Evolutionary conservation across 2,329 filamentous ascomycete genomes (phyloP).

Genomic region (Calonectria fujianensis): DNA sequence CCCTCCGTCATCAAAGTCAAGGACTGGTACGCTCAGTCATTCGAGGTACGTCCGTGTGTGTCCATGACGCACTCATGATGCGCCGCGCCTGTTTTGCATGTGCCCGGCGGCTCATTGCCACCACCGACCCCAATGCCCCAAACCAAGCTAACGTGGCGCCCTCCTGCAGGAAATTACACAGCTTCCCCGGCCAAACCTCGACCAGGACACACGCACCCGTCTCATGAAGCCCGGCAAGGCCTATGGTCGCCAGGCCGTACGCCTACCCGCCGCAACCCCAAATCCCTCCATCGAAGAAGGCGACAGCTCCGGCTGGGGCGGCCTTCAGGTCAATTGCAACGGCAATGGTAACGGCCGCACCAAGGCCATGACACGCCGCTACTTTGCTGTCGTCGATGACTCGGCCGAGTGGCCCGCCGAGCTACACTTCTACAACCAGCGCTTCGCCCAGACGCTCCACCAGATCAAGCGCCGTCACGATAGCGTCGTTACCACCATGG

Average conservation of each 20-base stretch:
- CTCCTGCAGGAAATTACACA: constrained; percentile 89
- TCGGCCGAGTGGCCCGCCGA: constrained; percentile 93
- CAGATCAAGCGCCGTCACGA: constrained; percentile 97
- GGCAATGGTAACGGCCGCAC: constrained; percentile 66
- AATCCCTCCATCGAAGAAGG: constrained; percentile 93
- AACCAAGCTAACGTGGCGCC: constrained; percentile 39
- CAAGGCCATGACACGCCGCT: constrained; percentile 74
- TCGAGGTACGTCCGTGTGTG: constrained; percentile 80
- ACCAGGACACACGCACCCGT: constrained; percentile 84
- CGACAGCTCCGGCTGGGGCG: constrained; percentile 81
- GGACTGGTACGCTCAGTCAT: constrained; percentile 99
- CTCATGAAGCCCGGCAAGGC: constrained; percentile 81
- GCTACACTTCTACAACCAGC: constrained; percentile 93
- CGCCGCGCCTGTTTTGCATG: constrained; percentile 26
- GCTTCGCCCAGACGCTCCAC: constrained; percentile 91
- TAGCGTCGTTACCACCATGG: constrained; percentile 97
- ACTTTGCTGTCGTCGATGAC: constrained; percentile 95
- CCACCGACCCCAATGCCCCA: not conserved
- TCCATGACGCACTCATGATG: constrained; percentile 13
- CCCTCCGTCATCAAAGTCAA: constrained; percentile 95
- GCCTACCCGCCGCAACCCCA: constrained; percentile 87
- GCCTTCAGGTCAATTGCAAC: constrained; percentile 67
- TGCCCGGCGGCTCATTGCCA: not conserved
- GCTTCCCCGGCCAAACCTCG: constrained; percentile 85
- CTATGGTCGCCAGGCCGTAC: constrained; percentile 74